Evolutionary conservation across 2,329 filamentous ascomycete genomes (phyloP).

Genomic region (Aspergillus sp.): DNA sequence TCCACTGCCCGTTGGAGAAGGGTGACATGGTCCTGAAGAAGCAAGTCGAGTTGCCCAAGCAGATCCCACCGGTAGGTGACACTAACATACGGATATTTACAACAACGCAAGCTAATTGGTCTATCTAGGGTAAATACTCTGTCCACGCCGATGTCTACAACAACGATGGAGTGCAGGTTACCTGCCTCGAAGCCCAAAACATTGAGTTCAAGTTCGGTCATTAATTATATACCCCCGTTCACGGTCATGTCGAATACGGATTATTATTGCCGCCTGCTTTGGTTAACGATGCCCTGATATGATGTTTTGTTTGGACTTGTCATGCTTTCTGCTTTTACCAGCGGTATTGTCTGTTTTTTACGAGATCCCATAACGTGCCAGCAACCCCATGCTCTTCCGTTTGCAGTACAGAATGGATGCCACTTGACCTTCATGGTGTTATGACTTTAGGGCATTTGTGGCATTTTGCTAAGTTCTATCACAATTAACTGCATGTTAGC

Average conservation of each 20-base stretch:
- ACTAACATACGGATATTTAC: background rate
- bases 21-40: constrained; percentile 69
- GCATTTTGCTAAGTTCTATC: too few relatives aligned
- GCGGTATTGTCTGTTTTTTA: background rate
- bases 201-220: constrained; percentile 23
- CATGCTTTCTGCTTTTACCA: constrained; percentile 2
- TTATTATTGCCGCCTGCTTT: background rate
- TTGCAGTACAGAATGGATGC: background rate
- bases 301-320: constrained; percentile 1
- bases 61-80: constrained; percentile 77
- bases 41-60: constrained; percentile 71
- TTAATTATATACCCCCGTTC: background rate
- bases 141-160: constrained; percentile 82
- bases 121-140: constrained; percentile 71
- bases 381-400: background rate
- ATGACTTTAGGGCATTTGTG: background rate
- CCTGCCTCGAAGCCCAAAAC: constrained; percentile 67
- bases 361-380: background rate
- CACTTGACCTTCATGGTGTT: background rate
- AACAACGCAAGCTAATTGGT: constrained; percentile 5
- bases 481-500: too few relatives aligned
- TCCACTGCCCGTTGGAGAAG: constrained; percentile 80
- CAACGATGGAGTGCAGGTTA: constrained; percentile 65
- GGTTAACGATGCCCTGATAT: constrained; percentile 1
- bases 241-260: background rate